These are phyloP conservation scores for Fusarium austroafricanum DNA, from an alignment of 2,329 filamentous ascomycete species.

Conservation along the genomic window DNA sequence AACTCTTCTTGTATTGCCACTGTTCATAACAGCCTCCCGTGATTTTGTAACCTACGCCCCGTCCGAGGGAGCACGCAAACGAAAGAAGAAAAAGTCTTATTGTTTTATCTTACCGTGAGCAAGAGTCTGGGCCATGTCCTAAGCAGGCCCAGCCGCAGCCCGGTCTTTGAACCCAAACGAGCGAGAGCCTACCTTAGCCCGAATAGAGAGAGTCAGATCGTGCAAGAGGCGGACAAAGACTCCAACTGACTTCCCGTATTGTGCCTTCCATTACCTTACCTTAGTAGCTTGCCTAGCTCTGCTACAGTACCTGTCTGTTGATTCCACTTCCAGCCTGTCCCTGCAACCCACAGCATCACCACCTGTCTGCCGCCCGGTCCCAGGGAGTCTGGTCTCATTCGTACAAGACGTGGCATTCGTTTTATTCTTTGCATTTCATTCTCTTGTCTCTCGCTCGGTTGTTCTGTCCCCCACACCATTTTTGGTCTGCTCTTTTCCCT, in stretches of 20 bases:
- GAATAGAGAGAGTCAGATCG: slow-evolving; percentile 11
- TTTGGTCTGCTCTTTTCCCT: slow-evolving; percentile 23
- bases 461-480: slow-evolving; percentile 31
- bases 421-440: slow-evolving; percentile 36
- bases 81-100: background rate
- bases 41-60: slow-evolving; percentile 9
- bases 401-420: slow-evolving; percentile 46
- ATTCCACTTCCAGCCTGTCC: slow-evolving; percentile 44
- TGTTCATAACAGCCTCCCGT: slow-evolving; percentile 16
- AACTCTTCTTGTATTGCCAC: slow-evolving; percentile 4
- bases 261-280: slow-evolving; percentile 15
- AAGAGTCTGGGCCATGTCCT: slow-evolving; percentile 24
- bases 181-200: background rate
- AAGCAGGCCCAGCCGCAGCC: slow-evolving; percentile 23
- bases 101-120: background rate
- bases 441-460: slow-evolving; percentile 27
- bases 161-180: slow-evolving; percentile 15
- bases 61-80: background rate
- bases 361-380: slow-evolving; percentile 24
- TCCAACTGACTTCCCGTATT: slow-evolving; percentile 13
- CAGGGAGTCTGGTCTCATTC: slow-evolving; percentile 40
- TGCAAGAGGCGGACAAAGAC: slow-evolving; percentile 41
- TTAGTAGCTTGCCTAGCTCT: slow-evolving; percentile 25
- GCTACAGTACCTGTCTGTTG: slow-evolving; percentile 10
- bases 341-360: slow-evolving; percentile 45